Conservation (phyloP, 495 filamentous ascomycete species). For the Polyplosphaeria fusca region DNA sequence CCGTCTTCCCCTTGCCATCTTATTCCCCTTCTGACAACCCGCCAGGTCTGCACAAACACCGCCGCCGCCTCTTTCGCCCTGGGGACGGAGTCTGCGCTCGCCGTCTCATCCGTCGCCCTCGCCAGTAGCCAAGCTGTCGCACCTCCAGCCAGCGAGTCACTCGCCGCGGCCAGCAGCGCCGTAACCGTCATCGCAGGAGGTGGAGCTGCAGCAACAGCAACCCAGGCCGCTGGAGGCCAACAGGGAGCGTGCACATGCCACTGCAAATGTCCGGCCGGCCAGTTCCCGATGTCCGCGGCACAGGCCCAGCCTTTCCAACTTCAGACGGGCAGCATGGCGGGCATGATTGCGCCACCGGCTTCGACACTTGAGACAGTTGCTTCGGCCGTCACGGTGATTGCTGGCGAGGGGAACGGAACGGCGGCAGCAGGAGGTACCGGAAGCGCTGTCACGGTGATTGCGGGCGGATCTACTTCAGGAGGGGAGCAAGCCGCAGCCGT, state of each 20-base stretch:
- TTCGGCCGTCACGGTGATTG: slow-evolving; percentile 12
- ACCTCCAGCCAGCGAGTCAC: background rate
- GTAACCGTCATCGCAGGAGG: slow-evolving; percentile 18
- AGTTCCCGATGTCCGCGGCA: slow-evolving; percentile 20
- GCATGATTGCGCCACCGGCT: slow-evolving; percentile 5
- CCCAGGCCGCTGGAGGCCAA: background rate
- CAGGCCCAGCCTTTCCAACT: slow-evolving; percentile 25
- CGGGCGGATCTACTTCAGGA: slow-evolving; percentile 1
- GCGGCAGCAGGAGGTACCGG: background rate
- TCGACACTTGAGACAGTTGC: slow-evolving; percentile 14
- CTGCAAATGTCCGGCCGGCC: slow-evolving; percentile 18
- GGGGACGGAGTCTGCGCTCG: background rate
- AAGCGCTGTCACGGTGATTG: background rate
- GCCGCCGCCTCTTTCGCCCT: background rate
- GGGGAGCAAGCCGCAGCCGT: background rate
- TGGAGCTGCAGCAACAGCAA: background rate
- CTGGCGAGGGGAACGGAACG: no score
- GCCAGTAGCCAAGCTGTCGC: background rate
- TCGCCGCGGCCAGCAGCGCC: no score
- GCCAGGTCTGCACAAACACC: slow-evolving; percentile 1
- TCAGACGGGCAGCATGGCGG: slow-evolving; percentile 7
- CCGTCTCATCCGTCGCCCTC: background rate
- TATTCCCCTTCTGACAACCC: background rate
- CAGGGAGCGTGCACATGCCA: slow-evolving; percentile 17
- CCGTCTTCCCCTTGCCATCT: background rate